Percentiles rank a stretch among this genome's conserved stretches.
These are phyloP conservation scores for Hyphopichia homilentoma DNA, from an alignment of 805 yeast species.

Conservation along the genomic window DNA sequence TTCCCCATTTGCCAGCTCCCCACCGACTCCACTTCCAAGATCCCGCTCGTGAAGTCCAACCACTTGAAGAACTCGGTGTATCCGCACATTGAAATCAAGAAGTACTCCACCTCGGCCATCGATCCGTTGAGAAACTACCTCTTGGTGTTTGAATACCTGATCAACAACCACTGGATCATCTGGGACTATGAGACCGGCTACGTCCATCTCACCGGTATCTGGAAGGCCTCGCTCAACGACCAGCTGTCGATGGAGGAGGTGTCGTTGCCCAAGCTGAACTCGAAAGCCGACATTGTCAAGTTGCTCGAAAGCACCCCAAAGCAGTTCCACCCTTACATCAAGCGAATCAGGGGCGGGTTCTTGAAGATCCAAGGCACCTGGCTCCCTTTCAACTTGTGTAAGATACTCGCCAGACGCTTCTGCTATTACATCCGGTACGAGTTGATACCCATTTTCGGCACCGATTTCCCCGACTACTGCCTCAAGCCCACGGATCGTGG, in stretches of 20 bases:
- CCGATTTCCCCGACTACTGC: constrained; percentile 58
- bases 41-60: constrained; percentile 6
- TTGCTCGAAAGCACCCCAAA: constrained; percentile 60
- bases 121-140: constrained; percentile 61
- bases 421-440: constrained; percentile 76
- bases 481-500: constrained; percentile 57
- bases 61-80: constrained; percentile 10
- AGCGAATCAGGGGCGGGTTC: constrained; percentile 85
- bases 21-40: background rate
- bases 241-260: constrained; percentile 5
- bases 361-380: constrained; percentile 93
- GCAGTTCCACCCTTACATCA: constrained; percentile 56
- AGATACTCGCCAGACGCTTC: constrained; percentile 63
- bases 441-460: constrained; percentile 77
- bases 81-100: constrained; percentile 30
- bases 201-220: constrained; percentile 83
- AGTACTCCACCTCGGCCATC: constrained; percentile 66
- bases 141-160: constrained; percentile 67
- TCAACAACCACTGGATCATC: constrained; percentile 70
- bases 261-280: constrained; percentile 9
- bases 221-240: constrained; percentile 51
- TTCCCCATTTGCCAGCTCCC: constrained; percentile 11
- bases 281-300: constrained; percentile 76
- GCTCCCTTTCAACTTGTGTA: constrained; percentile 72
- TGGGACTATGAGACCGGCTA: constrained; percentile 86